Evolutionary conservation across 176 grass and related monocot genomes (phyloP).

Genomic region (Cocos nucifera): DNA sequence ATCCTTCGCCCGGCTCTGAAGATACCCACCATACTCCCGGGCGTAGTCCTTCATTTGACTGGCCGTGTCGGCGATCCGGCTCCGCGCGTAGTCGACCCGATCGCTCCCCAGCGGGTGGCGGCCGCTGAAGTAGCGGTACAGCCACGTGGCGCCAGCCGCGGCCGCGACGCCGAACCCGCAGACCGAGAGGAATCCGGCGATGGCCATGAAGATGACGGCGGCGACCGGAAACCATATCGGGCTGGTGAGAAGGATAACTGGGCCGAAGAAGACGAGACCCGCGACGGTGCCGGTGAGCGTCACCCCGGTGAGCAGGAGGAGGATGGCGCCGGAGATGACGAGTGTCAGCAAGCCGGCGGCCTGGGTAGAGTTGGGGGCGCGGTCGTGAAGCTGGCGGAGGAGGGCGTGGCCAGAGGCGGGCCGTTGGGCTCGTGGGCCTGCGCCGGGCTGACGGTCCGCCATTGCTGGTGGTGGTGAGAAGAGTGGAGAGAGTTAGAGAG

Average conservation of each 20-base stretch:
- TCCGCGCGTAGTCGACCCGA: slow-evolving; percentile 78
- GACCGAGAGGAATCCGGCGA: slow-evolving; percentile 29
- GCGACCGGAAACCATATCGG: slow-evolving; percentile 52
- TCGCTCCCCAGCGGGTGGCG: slow-evolving; percentile 66
- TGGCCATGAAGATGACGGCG: slow-evolving; percentile 4
- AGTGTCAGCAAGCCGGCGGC: slow-evolving; percentile 48
- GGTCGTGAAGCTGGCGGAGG: slow-evolving; percentile 38
- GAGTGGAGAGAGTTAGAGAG: neutral
- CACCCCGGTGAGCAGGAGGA: slow-evolving; percentile 45
- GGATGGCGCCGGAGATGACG: slow-evolving; percentile 29
- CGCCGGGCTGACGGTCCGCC: slow-evolving; percentile 18
- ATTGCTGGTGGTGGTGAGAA: neutral
- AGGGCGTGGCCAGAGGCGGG: slow-evolving; percentile 23
- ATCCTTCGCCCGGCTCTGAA: slow-evolving; percentile 46
- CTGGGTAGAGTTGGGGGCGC: slow-evolving; percentile 48
- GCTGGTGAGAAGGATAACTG: slow-evolving; percentile 47
- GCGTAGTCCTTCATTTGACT: slow-evolving; percentile 61
- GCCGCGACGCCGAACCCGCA: slow-evolving; percentile 32
- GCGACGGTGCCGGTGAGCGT: slow-evolving; percentile 53
- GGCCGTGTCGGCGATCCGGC: slow-evolving; percentile 57
- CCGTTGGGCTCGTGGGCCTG: slow-evolving; percentile 5
- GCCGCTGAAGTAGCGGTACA: slow-evolving; percentile 38
- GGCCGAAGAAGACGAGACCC: slow-evolving; percentile 42
- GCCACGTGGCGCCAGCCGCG: slow-evolving; percentile 43
- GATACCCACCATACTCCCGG: slow-evolving; percentile 45